Evolutionary conservation across 2,329 filamentous ascomycete species (phyloP).

Genomic region (Phaeosphaeria sp.): DNA sequence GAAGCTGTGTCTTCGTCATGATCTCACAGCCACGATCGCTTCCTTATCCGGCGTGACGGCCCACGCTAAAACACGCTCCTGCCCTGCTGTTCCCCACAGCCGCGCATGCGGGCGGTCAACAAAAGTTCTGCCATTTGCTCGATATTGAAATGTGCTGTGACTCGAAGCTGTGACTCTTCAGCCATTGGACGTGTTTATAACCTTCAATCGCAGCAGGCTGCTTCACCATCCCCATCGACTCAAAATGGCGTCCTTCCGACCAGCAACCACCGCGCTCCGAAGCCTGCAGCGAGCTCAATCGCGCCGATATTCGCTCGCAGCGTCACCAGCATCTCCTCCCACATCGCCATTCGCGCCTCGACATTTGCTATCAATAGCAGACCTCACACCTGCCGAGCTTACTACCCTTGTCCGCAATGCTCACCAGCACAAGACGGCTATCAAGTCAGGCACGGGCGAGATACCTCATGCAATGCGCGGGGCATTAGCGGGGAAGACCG

Average conservation of each 20-base stretch:
- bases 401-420: slow-evolving; percentile 84
- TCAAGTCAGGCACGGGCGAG: slow-evolving; percentile 69
- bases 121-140: slow-evolving; percentile 21
- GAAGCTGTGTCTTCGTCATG: slow-evolving; percentile 21
- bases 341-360: slow-evolving; percentile 71
- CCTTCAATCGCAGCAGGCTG: slow-evolving; percentile 11
- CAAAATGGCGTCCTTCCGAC: slow-evolving; percentile 44
- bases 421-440: slow-evolving; percentile 73
- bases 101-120: slow-evolving; percentile 21
- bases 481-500: slow-evolving; percentile 75
- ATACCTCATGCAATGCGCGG: slow-evolving; percentile 66
- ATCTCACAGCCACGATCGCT: slow-evolving; percentile 17
- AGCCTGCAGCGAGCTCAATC: slow-evolving; percentile 37
- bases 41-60: slow-evolving; percentile 1
- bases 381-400: slow-evolving; percentile 82
- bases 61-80: slow-evolving; percentile 2
- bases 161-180: slow-evolving; percentile 27
- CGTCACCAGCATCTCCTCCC: slow-evolving; percentile 47
- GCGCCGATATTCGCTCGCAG: slow-evolving; percentile 35
- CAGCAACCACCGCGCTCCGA: slow-evolving; percentile 35
- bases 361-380: slow-evolving; percentile 90
- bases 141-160: not conserved
- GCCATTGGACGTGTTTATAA: slow-evolving; percentile 10
- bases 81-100: slow-evolving; percentile 5
- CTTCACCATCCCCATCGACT: slow-evolving; percentile 6